phyloP scores from a whole-genome alignment of 2,329 filamentous ascomycete species.

The Ophiostoma perfectum region DNA sequence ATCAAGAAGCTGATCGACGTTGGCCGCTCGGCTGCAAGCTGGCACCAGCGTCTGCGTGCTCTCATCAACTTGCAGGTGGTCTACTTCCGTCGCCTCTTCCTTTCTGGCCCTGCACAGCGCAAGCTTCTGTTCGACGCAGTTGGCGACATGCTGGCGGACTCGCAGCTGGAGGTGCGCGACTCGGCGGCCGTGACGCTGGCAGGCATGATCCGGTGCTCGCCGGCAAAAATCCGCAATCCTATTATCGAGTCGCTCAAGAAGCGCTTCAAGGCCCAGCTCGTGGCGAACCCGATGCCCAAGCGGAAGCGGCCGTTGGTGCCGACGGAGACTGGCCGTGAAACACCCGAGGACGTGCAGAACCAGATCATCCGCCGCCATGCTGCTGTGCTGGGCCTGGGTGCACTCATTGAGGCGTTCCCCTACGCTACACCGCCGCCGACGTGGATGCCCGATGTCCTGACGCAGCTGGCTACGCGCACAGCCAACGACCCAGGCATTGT shows the following conservation, averaged over 20 bases:
- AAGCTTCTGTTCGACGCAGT: slow-evolving; percentile 82
- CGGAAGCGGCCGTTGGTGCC: slow-evolving; percentile 36
- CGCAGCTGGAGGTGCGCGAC: slow-evolving; percentile 88
- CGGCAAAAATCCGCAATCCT: slow-evolving; percentile 67
- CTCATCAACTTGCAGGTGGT: slow-evolving; percentile 98
- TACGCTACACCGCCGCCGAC: slow-evolving; percentile 85
- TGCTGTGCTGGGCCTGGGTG: slow-evolving; percentile 83
- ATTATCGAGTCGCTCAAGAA: slow-evolving; percentile 70
- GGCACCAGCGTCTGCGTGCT: slow-evolving; percentile 92
- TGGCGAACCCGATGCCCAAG: slow-evolving; percentile 82
- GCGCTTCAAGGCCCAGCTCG: slow-evolving; percentile 73
- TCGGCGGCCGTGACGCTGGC: slow-evolving; percentile 89
- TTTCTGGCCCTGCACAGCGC: slow-evolving; percentile 69
- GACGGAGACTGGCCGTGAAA: slow-evolving; percentile 22
- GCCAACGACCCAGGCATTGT: slow-evolving; percentile 87
- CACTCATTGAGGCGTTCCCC: slow-evolving; percentile 90
- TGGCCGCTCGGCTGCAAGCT: slow-evolving; percentile 74
- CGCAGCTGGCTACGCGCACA: slow-evolving; percentile 75
- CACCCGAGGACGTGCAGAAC: slow-evolving; percentile 60
- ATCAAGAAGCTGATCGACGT: slow-evolving; percentile 83
- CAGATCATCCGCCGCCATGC: slow-evolving; percentile 80
- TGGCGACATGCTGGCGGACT: slow-evolving; percentile 88
- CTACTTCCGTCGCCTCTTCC: slow-evolving; percentile 93
- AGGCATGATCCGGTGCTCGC: slow-evolving; percentile 97
- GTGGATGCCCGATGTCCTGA: slow-evolving; percentile 92